A percentile compares a stretch with the other conserved stretches of the same genome.
These are phyloP conservation scores for Pezicula neosporulosa DNA, from an alignment of 2,329 filamentous ascomycete genomes.

Conservation along the genomic window DNA sequence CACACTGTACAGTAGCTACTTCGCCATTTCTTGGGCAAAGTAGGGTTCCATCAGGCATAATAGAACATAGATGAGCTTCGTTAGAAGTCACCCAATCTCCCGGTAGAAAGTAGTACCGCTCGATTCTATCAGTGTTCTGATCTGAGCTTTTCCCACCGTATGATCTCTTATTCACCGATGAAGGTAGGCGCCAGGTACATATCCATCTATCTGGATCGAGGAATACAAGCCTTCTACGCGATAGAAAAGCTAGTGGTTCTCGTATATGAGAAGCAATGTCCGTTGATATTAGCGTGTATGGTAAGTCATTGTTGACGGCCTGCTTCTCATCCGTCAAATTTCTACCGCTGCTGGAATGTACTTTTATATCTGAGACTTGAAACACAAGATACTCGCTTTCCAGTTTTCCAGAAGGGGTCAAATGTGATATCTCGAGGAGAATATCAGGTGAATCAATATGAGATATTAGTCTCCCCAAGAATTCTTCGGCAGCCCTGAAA, in stretches of 20 bases:
- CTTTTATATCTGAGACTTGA: background rate
- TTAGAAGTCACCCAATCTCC: background rate
- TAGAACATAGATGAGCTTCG: background rate
- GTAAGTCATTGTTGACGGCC: background rate
- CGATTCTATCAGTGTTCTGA: background rate
- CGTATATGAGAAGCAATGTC: background rate
- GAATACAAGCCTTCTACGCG: conserved; percentile 1
- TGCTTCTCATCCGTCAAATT: background rate
- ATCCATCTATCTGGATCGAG: background rate
- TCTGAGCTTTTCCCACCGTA: background rate
- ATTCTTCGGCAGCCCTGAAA: background rate
- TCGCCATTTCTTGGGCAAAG: background rate
- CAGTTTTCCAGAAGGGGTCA: background rate
- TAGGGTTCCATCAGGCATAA: background rate
- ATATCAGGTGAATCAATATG: conserved; percentile 1
- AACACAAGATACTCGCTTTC: background rate
- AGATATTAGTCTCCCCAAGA: background rate
- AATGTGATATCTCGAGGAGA: background rate
- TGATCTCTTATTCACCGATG: background rate
- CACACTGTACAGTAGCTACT: background rate
- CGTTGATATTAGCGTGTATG: background rate
- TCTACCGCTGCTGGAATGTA: background rate
- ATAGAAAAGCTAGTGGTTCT: background rate
- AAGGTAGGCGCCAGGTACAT: background rate
- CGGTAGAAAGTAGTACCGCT: background rate